Evolutionary conservation across 345 rosid genomes (phyloP).

Genomic region (Eucalyptus curtisii): DNA sequence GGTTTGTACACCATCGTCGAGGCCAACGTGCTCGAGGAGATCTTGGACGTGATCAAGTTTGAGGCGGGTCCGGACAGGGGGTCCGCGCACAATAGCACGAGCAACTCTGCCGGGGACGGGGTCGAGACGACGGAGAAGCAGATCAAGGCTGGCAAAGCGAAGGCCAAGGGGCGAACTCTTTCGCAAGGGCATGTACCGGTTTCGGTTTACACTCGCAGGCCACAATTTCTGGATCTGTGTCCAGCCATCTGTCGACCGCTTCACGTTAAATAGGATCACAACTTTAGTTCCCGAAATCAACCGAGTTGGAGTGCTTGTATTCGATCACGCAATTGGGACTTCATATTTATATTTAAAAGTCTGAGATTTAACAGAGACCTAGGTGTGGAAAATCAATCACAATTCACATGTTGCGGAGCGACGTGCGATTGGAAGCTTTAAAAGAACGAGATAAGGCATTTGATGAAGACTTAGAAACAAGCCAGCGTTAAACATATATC

Average conservation of each 20-base stretch:
- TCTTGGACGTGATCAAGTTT: slow-evolving; percentile 9
- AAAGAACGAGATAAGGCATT: background rate
- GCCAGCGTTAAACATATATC: background rate
- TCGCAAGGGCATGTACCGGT: no score
- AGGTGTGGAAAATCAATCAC: background rate
- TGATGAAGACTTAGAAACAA: background rate
- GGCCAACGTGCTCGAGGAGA: slow-evolving; percentile 12
- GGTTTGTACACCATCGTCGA: slow-evolving; percentile 3
- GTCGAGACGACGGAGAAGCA: background rate
- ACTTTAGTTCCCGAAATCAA: no score
- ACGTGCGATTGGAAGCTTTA: background rate
- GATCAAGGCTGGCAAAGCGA: background rate
- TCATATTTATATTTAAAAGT: background rate
- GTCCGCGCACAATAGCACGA: background rate
- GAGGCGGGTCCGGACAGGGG: slow-evolving; percentile 9
- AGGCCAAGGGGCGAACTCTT: background rate
- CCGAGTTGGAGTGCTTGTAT: no score
- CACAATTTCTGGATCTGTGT: no score
- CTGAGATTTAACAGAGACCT: background rate
- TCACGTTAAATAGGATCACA: no score
- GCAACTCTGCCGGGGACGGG: background rate
- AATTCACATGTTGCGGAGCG: rapidly evolving
- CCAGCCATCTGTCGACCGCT: no score
- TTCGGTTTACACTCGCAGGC: no score
- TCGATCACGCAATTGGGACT: background rate